These are phyloP conservation scores for Candida boidinii DNA, from an alignment of 805 yeast genomes.

Conservation along the genomic window DNA sequence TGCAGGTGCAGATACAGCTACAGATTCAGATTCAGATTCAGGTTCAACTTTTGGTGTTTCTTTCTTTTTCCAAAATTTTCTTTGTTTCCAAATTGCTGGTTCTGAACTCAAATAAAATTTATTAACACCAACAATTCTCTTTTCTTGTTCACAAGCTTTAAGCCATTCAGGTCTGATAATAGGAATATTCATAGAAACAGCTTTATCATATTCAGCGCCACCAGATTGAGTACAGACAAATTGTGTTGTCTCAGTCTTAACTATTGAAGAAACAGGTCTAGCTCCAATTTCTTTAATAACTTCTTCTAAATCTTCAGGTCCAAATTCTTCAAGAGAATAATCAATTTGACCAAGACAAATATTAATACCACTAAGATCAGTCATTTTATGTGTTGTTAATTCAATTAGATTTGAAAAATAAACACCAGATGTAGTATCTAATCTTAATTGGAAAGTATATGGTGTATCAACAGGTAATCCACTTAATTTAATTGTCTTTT, in stretches of 20 bases:
- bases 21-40: neutral
- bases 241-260: constrained; percentile 89
- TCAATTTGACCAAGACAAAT: constrained; percentile 82
- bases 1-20: constrained; percentile 1
- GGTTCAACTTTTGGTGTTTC: constrained; percentile 4
- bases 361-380: constrained; percentile 87
- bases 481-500: constrained; percentile 77
- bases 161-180: constrained; percentile 96
- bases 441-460: constrained; percentile 68
- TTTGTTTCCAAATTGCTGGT: constrained; percentile 31
- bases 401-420: constrained; percentile 58
- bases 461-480: constrained; percentile 84
- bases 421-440: constrained; percentile 88
- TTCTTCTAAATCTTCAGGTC: constrained; percentile 49
- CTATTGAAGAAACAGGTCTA: constrained; percentile 62
- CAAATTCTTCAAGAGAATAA: constrained; percentile 36
- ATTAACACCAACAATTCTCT: constrained; percentile 87
- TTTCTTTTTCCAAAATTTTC: constrained; percentile 30
- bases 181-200: constrained; percentile 81
- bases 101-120: constrained; percentile 64
- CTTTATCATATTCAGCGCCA: constrained; percentile 64
- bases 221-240: constrained; percentile 66
- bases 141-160: constrained; percentile 83
- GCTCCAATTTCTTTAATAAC: constrained; percentile 73
- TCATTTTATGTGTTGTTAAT: constrained; percentile 89